Base-by-base conservation (phyloP, 2,329 filamentous ascomycete species). In the Ambrosiella beaveri region DNA sequence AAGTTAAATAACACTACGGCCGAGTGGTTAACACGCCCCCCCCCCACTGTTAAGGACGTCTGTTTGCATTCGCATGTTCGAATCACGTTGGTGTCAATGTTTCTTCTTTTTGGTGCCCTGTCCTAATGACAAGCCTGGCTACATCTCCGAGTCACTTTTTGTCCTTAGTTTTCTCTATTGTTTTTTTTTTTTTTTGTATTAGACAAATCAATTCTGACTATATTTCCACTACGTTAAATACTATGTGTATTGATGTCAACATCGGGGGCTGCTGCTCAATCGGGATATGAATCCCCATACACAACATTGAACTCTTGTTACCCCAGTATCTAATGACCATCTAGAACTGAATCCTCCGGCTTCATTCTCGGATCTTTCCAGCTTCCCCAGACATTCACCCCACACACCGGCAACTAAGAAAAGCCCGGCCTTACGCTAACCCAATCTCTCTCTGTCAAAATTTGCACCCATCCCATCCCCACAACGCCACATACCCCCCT, bases 21-120 rank as follows among this genome's bases (percentile, higher is more conserved):
- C 54, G 58, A 57, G 58, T 60, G 58, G 58, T 60, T 60, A 57
- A 60, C 47, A 50, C 58, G 58, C 54, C 44, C 45, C 58, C 58
- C 58, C 54, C 44, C 45, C 58, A 54, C 58, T 60, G 58, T 54
- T 60, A 60, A 60, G 58, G 54, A 36, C 50, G 49, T 60, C 40
- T 55, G 55, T 60, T 60, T 50, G 55, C 49, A 55, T 41, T 50
- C 54, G 58, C 57, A 55, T 60, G 55, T 60, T 57, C 50, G 55
- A 57, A 60, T 60, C 58, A 60, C 55, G 55, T 60, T 39, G 58
- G 58, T 60, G 59, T 47, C 51, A 36, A n/a, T 17, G n/a, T 60
- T 37, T 44, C 39, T 39, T 57, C 54, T 57, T 54, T 57, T 8
- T 35, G n/a, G 41, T 50, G 41, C 19, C 38, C 17, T 13, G 44